Conservation (phyloP, 1,284 basidiomycete species). For the Peniophora sp. region DNA sequence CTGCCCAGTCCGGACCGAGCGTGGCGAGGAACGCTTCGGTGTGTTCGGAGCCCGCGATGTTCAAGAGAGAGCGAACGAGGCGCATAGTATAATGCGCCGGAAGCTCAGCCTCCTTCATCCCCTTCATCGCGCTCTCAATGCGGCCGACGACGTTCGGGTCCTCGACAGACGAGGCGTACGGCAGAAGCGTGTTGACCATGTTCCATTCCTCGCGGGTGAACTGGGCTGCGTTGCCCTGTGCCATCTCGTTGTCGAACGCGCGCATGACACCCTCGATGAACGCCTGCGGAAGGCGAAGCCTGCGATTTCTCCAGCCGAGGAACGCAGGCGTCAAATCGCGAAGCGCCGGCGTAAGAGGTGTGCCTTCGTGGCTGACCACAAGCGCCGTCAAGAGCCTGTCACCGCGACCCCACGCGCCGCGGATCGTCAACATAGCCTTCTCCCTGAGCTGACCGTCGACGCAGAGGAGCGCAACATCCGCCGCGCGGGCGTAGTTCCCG, state of each 20-base stretch:
- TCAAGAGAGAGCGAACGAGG: neutral
- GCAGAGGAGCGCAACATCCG: neutral
- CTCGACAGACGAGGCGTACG: too few species aligned
- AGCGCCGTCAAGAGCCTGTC: neutral
- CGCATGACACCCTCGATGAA: conserved; percentile 3
- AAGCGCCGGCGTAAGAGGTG: neutral
- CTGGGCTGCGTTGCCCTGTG: neutral
- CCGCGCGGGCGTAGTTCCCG: neutral
- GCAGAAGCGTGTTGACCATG: too few species aligned
- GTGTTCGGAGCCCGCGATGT: neutral
- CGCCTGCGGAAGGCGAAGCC: neutral
- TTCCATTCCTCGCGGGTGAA: neutral
- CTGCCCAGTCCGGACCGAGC: neutral
- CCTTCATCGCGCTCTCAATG: neutral
- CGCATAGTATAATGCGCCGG: neutral
- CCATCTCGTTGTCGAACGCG: conserved; percentile 20
- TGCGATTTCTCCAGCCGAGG: neutral
- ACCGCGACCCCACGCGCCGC: neutral
- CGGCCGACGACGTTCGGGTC: too few species aligned
- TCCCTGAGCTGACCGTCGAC: neutral
- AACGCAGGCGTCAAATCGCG: conserved; percentile 19
- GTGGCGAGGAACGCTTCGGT: neutral
- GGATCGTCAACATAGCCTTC: neutral
- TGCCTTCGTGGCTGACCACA: neutral
- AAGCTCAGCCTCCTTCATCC: neutral